Evolutionary conservation across 2,329 filamentous ascomycete genomes (phyloP), one percentile per base, ranked within the genome.

Genomic region (Plenodomus tracheiphilus): DNA sequence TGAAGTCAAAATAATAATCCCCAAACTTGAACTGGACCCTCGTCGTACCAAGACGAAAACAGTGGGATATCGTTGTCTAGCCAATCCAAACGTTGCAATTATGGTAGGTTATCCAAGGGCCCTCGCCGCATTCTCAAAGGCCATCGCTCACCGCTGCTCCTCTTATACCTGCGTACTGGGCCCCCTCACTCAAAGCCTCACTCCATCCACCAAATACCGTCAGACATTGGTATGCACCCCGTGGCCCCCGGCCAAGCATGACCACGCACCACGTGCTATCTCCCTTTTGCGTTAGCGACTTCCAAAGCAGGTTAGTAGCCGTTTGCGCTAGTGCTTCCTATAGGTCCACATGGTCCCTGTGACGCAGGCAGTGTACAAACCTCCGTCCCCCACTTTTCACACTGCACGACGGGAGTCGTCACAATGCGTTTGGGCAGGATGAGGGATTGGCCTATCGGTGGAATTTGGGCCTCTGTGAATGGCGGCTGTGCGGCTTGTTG

Each of bases 341-440:
- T 51, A 46, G 20, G 43, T 51, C 48, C 47, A 46, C 48, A 43
- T 46, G 36, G 43, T 47, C 39, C 39, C 47, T 51, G 48, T 51
- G 43, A 51, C 48, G 43, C 43, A 46, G 22, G 6, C 28, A 11
- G 28, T 32, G 28, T 32, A 32, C 28, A 32, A 32, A 7, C 28
- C 28, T 32, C 28, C 8, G 28, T 8, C 11, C 28, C 28, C 28
- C 28, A 15, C 28, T 15, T 32, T 32, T 32, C 28, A 15, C 22
- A 8, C 6, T 32, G 28, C 28, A 11, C 13, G 11, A 32, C 7
- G 28, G 15, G 28, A 32, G 28, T 32, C 28, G 28, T 32, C 28
- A 32, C 28, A 32, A 11, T 32, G 28, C 28, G 13, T 32, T 32
- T 32, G 28, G n/a, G n/a, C 15, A 32, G 28, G 28, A 32, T 15